These are phyloP conservation scores for Microbotryomycetes sp. DNA, from an alignment of 1,284 basidiomycete genomes.

Conservation along the genomic window DNA sequence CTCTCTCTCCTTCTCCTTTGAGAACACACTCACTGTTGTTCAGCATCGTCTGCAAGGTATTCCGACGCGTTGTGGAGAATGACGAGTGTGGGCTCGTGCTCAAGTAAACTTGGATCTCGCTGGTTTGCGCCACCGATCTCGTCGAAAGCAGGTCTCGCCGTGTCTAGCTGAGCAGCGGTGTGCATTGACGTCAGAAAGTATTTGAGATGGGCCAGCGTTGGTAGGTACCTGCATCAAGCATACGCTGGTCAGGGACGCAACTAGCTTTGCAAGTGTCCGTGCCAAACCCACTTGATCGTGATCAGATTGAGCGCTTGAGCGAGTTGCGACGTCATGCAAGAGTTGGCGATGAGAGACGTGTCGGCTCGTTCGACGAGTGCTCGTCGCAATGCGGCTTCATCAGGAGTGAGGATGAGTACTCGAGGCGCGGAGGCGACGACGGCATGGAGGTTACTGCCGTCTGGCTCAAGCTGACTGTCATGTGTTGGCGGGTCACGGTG, in stretches of 20 bases:
- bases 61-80: conserved; percentile 19
- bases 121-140: not conserved
- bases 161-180: not conserved
- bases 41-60: conserved; percentile 12
- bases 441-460: not conserved
- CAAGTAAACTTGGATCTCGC: conserved; percentile 21
- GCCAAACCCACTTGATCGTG: not conserved
- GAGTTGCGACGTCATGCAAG: not conserved
- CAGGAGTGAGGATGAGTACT: conserved; percentile 19
- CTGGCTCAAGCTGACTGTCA: not conserved
- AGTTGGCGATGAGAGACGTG: conserved; percentile 5
- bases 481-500: too few species aligned
- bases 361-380: conserved; percentile 16
- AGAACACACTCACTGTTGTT: not conserved
- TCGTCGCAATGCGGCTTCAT: not conserved
- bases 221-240: conserved; percentile 7
- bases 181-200: conserved; percentile 26
- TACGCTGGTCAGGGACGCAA: not conserved
- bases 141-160: not conserved
- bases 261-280: not conserved
- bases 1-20: not conserved
- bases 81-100: conserved; percentile 17
- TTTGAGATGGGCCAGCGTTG: conserved; percentile 19
- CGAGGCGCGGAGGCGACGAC: not conserved
- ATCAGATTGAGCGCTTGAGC: conserved; percentile 12